Evolutionary conservation across 2,329 filamentous ascomycete genomes (phyloP), one percentile per base, ranked within the genome.

Genomic region (Zelopaecilomyces penicillatus): DNA sequence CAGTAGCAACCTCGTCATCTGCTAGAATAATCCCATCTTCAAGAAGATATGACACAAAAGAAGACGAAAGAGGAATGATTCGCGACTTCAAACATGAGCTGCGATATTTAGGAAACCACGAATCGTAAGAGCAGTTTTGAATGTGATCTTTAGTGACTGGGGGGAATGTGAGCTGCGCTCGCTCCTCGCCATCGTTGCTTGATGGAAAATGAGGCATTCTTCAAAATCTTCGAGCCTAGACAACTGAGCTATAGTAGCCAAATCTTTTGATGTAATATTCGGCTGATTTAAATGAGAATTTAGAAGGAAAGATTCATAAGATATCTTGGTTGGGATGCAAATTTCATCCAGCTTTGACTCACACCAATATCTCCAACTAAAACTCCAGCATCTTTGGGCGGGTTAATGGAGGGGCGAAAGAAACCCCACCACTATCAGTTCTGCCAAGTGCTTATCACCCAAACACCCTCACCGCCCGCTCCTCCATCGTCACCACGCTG

Each of bases 1-100:
- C 75, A 27, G 73, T 68, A 3, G 59, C 65, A 9, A 68, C 65
- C 27, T 81, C 74, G 50, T 87, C 84, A 43, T 85, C 78, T 4
- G 86, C 89, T 5, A 98, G 75, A 41, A 96, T 73, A 55, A 98
- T 97, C 53, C 93, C 90, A 59, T 98, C 93, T 58, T 89, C 85
- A 49, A 85, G 85, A 28, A 98, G 81, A 64, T 97, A 98, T 42
- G 83, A 74, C 41, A 97, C 68, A 61, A 97, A 95, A 4, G 80
- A 73, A 4, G 74, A 63, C 0, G 85, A 77, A 5, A 98, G 75
- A 1, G 86, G 82, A 42, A 98, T 83, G 35, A 95, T 81, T 30
- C 86, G 80, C 3, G 91, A 89, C 69, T 91, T 93, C 37, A 95
- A 85, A 31, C 88, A 89, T 39, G 87, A 76, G 6, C 79, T 71